These are phyloP conservation scores for Hypoxylon perforatum DNA, from an alignment of 495 filamentous ascomycete species.

Conservation along the genomic window DNA sequence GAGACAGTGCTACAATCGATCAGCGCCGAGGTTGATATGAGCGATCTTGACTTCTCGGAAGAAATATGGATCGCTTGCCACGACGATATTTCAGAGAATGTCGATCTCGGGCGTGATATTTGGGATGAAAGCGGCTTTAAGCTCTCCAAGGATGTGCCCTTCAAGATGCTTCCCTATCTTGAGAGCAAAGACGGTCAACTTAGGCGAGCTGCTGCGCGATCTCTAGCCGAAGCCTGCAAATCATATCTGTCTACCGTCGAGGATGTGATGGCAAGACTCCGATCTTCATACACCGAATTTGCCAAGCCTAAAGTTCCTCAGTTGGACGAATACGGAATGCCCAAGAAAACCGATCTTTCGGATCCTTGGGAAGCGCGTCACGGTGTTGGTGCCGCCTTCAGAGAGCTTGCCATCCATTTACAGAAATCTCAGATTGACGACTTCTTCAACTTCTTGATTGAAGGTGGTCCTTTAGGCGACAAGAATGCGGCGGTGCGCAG, in stretches of 20 bases:
- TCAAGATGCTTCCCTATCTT: constrained; percentile 79
- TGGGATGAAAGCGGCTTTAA: constrained; percentile 94
- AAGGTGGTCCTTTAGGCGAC: constrained; percentile 84
- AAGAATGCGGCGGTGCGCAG: constrained; percentile 77
- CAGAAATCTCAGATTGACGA: constrained; percentile 73
- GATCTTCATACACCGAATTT: constrained; percentile 76
- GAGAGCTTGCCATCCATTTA: constrained; percentile 77
- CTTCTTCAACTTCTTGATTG: constrained; percentile 87
- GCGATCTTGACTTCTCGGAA: constrained; percentile 82
- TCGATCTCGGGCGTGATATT: constrained; percentile 82
- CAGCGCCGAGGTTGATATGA: constrained; percentile 89
- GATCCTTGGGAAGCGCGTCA: constrained; percentile 93
- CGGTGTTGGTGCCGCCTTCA: constrained; percentile 88
- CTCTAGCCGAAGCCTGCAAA: constrained; percentile 77
- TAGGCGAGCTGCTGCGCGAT: constrained; percentile 82
- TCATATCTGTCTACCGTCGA: constrained; percentile 58
- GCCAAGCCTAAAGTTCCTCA: constrained; percentile 83
- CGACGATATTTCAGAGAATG: constrained; percentile 89
- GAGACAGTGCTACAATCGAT: constrained; percentile 92
- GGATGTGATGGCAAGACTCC: constrained; percentile 69
- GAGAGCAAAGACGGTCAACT: constrained; percentile 81
- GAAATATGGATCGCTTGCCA: constrained; percentile 95
- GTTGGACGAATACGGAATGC: constrained; percentile 93
- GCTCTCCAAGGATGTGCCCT: constrained; percentile 69
- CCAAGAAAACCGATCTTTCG: constrained; percentile 79